Percentiles rank a stretch among this genome's conserved stretches.
Evolutionary conservation across 1,139 yeast genomes (phyloP).

Genomic region (Arxiozyma telluris): DNA sequence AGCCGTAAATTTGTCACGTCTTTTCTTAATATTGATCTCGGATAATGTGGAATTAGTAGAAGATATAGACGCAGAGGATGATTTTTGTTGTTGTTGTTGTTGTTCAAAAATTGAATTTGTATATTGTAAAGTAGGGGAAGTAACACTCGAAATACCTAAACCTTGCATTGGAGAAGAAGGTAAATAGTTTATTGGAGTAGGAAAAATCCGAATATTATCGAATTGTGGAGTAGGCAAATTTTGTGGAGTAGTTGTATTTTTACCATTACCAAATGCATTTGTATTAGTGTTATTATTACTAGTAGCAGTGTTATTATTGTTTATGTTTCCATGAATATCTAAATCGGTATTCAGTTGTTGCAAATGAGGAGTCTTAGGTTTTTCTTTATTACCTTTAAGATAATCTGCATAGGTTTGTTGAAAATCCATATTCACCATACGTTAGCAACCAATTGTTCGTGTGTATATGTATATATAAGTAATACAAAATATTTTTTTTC

Average conservation of each 20-base stretch:
- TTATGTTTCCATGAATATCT: background rate
- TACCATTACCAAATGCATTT: background rate
- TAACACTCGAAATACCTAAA: background rate
- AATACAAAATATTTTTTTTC: background rate
- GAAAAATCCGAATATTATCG: slow-evolving; percentile 20
- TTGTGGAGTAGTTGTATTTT: slow-evolving; percentile 5
- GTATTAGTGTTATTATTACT: background rate
- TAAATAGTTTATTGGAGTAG: slow-evolving; percentile 27
- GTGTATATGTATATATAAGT: background rate
- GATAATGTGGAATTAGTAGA: background rate
- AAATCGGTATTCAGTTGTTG: background rate
- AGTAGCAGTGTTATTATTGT: background rate
- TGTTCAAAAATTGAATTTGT: background rate
- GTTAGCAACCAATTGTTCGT: background rate
- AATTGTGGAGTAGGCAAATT: slow-evolving; percentile 13
- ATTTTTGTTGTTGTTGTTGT: background rate
- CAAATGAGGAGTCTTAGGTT: slow-evolving; percentile 1
- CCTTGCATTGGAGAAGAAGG: slow-evolving; percentile 17
- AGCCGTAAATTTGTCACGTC: background rate
- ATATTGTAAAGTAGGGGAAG: background rate
- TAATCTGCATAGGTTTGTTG: background rate
- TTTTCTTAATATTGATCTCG: slow-evolving; percentile 2
- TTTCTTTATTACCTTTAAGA: background rate
- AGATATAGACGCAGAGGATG: background rate
- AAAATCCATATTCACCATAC: background rate